phyloP scores from a whole-genome alignment of 805 yeast species.

The Lipomyces sp. region DNA sequence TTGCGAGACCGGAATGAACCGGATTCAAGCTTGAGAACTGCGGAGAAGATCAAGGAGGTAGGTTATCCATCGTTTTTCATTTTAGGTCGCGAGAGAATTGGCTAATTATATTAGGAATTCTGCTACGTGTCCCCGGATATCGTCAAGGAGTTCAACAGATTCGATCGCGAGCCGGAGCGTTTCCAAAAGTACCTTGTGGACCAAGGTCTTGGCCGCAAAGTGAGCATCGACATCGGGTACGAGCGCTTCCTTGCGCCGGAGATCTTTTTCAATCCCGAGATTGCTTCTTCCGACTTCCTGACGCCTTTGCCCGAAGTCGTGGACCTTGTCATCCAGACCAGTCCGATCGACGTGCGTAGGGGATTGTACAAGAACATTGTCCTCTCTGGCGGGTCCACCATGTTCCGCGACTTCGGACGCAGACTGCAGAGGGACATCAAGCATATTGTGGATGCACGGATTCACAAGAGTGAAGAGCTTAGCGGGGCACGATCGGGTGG shows the following conservation, averaged over 20 bases:
- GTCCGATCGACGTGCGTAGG: constrained; percentile 97
- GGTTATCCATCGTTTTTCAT: too few relatives aligned
- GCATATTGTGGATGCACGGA: constrained; percentile 81
- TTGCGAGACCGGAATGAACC: constrained; percentile 95
- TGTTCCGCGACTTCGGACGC: constrained; percentile 98
- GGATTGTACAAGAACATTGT: constrained; percentile 94
- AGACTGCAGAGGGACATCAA: constrained; percentile 94
- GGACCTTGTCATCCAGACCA: constrained; percentile 88
- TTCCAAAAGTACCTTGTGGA: constrained; percentile 92
- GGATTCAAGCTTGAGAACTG: constrained; percentile 90
- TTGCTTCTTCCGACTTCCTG: constrained; percentile 88
- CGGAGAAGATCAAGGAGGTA: constrained; percentile 87
- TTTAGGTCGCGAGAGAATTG: too few relatives aligned
- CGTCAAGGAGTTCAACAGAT: constrained; percentile 91
- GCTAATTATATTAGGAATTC: constrained; percentile 47
- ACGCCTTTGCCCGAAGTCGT: constrained; percentile 96
- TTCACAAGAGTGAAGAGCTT: constrained; percentile 70
- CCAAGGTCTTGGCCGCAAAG: constrained; percentile 60
- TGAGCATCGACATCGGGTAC: constrained; percentile 87
- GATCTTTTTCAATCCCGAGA: constrained; percentile 96
- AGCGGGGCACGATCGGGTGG: constrained; percentile 80
- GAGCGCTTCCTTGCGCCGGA: constrained; percentile 99
- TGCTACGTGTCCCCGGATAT: constrained; percentile 98
- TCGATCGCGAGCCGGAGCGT: constrained; percentile 89
- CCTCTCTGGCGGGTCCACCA: constrained; percentile 94